Percentiles rank a stretch among this genome's conserved stretches.
phyloP scores from a whole-genome alignment of 768 basidiomycete species.

The Boletus barrowsii region DNA sequence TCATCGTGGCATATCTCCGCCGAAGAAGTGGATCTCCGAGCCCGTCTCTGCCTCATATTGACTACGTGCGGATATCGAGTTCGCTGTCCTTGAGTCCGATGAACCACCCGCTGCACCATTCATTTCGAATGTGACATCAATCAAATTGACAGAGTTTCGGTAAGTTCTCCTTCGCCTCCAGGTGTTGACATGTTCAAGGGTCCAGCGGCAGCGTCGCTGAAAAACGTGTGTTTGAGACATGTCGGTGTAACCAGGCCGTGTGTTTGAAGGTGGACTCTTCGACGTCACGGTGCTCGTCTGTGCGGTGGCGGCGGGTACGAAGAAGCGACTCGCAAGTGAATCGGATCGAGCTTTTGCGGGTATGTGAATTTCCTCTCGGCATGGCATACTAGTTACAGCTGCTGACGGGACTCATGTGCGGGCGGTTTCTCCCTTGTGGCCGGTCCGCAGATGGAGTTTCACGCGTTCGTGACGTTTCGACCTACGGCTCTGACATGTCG shows the following conservation, averaged over 20 bases:
- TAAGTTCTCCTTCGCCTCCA: not conserved
- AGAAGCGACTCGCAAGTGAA: conserved; percentile 9
- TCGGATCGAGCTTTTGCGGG: conserved; percentile 1
- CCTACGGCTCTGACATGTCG: not conserved
- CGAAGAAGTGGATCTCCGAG: conserved; percentile 9
- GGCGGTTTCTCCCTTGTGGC: not conserved
- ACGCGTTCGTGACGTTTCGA: not conserved
- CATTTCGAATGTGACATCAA: not conserved
- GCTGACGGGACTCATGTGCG: not conserved
- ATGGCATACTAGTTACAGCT: too few relatives aligned
- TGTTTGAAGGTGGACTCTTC: not conserved
- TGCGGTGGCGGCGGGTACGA: conserved; percentile 28
- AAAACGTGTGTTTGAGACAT: conserved; percentile 2
- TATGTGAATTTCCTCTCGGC: conserved; percentile 3
- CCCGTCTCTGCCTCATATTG: not conserved
- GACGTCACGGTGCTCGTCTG: not conserved
- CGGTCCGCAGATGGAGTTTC: not conserved
- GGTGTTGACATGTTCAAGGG: not conserved
- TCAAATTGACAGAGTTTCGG: not conserved
- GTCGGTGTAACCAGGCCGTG: conserved; percentile 5
- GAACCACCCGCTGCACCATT: not conserved
- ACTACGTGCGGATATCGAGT: not conserved
- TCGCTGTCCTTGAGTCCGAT: not conserved
- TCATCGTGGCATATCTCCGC: conserved; percentile 18
- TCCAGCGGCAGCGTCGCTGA: not conserved